A percentile compares a stretch with the other conserved stretches of the same genome.
Conservation (phyloP, 1,139 yeast species). For the Hyphopichia fennica region DNA sequence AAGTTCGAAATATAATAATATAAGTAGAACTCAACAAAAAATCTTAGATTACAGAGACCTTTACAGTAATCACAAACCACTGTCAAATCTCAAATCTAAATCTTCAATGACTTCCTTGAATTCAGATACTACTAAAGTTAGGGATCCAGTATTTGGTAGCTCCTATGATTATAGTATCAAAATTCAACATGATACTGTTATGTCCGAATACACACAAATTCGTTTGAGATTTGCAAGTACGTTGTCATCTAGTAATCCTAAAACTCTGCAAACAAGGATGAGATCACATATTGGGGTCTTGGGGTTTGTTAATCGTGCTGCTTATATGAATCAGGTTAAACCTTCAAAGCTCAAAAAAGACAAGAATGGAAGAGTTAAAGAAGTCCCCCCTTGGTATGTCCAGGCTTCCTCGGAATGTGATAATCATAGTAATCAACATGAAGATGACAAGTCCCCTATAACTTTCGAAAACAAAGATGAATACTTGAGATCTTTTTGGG, state of each 20-base stretch:
- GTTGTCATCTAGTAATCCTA: constrained; percentile 7
- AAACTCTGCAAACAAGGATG: constrained; percentile 5
- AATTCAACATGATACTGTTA: constrained; percentile 40
- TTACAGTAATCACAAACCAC: constrained; percentile 16
- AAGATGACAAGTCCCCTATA: neutral
- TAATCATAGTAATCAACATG: neutral
- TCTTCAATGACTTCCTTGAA: neutral
- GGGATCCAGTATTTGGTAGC: constrained; percentile 1
- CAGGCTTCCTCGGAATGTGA: neutral
- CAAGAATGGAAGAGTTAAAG: neutral
- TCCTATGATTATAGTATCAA: constrained; percentile 23
- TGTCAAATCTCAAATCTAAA: neutral
- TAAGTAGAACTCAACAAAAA: constrained; percentile 36
- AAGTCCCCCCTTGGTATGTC: neutral
- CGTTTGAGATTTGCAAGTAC: constrained; percentile 34
- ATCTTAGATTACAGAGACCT: constrained; percentile 37
- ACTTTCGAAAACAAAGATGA: constrained; percentile 13
- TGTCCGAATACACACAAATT: constrained; percentile 39
- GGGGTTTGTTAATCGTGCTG: constrained; percentile 16
- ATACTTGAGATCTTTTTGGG: constrained; percentile 4
- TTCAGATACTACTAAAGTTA: no score
- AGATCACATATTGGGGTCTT: constrained; percentile 16
- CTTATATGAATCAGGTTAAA: neutral
- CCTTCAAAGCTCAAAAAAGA: neutral
- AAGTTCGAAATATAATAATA: constrained; percentile 6